Percentiles rank a stretch among this genome's conserved stretches.
These are phyloP conservation scores for Gossypium rotundifolium DNA, from an alignment of 345 rosid species.

Conservation along the genomic window DNA sequence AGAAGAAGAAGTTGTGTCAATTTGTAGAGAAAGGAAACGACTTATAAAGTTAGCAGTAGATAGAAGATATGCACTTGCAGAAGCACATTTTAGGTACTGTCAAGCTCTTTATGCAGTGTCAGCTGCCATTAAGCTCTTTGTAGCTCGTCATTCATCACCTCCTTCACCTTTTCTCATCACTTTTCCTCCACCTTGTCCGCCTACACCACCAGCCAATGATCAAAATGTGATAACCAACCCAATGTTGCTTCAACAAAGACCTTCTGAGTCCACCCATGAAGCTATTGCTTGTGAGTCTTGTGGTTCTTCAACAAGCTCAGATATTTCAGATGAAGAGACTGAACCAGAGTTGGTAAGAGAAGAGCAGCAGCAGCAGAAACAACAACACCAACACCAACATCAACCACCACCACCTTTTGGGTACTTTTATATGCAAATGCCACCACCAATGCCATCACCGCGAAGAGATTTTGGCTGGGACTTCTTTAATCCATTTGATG, in stretches of 20 bases:
- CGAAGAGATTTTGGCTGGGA: conserved; percentile 66
- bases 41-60: conserved; percentile 54
- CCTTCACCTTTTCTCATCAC: conserved; percentile 65
- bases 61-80: conserved; percentile 56
- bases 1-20: conserved; percentile 66
- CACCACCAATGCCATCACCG: not conserved
- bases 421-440: conserved; percentile 58
- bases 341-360: conserved; percentile 23
- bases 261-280: conserved; percentile 43
- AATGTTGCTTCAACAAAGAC: conserved; percentile 47
- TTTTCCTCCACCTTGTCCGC: conserved; percentile 34
- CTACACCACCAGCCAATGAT: conserved; percentile 23
- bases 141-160: conserved; percentile 62
- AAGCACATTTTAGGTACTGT: conserved; percentile 59
- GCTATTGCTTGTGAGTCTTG: conserved; percentile 41
- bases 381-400: conserved; percentile 1
- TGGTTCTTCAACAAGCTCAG: conserved; percentile 29
- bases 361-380: not conserved
- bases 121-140: conserved; percentile 63
- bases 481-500: conserved; percentile 60
- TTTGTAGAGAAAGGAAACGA: conserved; percentile 58
- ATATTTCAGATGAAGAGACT: conserved; percentile 25
- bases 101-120: conserved; percentile 65
- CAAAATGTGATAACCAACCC: conserved; percentile 39
- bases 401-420: conserved; percentile 9